Base-by-base conservation (phyloP, 2,329 filamentous ascomycete species). In the Aspergillus sp. region DNA sequence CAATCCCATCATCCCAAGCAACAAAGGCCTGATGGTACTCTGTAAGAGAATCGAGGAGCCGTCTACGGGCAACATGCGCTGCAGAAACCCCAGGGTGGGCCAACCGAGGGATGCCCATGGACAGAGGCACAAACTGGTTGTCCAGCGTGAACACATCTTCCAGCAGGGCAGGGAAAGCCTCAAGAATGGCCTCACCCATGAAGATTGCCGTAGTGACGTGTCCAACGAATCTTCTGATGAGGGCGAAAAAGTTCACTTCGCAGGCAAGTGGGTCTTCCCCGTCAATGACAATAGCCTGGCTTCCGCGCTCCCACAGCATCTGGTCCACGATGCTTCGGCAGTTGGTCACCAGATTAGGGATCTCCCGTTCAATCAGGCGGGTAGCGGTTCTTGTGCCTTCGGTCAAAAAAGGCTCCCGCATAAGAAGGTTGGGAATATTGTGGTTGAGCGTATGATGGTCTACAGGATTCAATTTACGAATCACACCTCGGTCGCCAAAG, bases 261-360 rank as follows among this genome's bases (percentile, higher is more conserved):
- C 81, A 84, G 56, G 82, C 77, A 28, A 76, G 72, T 15, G 70
- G 62, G 36, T 69, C 67, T n/a, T 73, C 71, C 2, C 75, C 65
- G 15, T 82, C 80, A 4, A 77, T 69, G 9, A 79, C 71, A 2
- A 74, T 73, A 1, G 83, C 76, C 9, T 79, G 72, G 17, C 77
- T 80, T n/a, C 72, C 75, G 36, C 85, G 81, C 69, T 90, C 87
- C 87, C 87, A 89, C 2, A 78, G 77, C 66, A 81, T 80, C 62
- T 88, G 85, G 67, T 90, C 87, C 23, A 89, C 84, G 2, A 81
- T 75, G 17, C 85, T 87, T 7, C 80, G 77, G 39, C 80, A 81
- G 66, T 87, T 88, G 0, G 85, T 86, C 41, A 89, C 80, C 36
- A 90, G 71, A 56, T 85, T 82, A 4, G 84, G 82, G 10, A 84